A percentile compares a stretch with the other conserved stretches of the same genome.
Conservation (phyloP, 2,329 filamentous ascomycete species). For the Salinomyces thailandicus region DNA sequence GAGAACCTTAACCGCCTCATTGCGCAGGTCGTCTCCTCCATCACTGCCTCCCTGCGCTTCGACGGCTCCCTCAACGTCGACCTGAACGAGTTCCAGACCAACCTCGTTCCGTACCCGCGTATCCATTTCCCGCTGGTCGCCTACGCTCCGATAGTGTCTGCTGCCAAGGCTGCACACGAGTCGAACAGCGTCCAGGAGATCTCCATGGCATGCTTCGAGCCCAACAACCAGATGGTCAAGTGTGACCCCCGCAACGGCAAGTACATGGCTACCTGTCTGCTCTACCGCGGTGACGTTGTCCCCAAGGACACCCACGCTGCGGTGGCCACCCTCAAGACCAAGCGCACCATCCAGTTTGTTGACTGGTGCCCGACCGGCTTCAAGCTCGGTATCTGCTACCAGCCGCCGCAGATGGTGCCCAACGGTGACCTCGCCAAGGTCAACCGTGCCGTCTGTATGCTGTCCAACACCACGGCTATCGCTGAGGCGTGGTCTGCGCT, state of each 20-base stretch:
- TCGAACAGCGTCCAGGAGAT: constrained; percentile 97
- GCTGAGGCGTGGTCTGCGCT: constrained; percentile 96
- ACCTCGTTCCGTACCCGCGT: constrained; percentile 95
- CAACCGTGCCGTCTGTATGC: constrained; percentile 97
- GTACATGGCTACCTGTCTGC: constrained; percentile 98
- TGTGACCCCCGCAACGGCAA: constrained; percentile 97
- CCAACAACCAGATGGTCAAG: constrained; percentile 99
- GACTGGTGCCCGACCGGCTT: constrained; percentile 99
- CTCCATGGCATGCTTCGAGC: constrained; percentile 98
- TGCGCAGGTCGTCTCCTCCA: constrained; percentile 96
- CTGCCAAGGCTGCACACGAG: constrained; percentile 93
- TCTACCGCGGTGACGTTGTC: constrained; percentile 97
- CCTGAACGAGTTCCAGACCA: constrained; percentile 99
- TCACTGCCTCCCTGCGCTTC: constrained; percentile 96
- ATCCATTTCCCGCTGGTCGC: constrained; percentile 99
- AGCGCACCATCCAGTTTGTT: constrained; percentile 98
- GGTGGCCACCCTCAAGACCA: constrained; percentile 95
- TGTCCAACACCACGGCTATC: constrained; percentile 97
- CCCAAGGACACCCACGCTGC: constrained; percentile 89
- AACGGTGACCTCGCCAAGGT: constrained; percentile 97
- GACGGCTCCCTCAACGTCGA: constrained; percentile 98
- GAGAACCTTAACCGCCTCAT: constrained; percentile 99
- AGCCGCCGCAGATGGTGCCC: constrained; percentile 88
- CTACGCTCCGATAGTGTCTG: constrained; percentile 88
- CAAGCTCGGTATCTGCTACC: constrained; percentile 99